Conservation (phyloP, 208 protist genomes). For the Leishmania gerbilli region DNA sequence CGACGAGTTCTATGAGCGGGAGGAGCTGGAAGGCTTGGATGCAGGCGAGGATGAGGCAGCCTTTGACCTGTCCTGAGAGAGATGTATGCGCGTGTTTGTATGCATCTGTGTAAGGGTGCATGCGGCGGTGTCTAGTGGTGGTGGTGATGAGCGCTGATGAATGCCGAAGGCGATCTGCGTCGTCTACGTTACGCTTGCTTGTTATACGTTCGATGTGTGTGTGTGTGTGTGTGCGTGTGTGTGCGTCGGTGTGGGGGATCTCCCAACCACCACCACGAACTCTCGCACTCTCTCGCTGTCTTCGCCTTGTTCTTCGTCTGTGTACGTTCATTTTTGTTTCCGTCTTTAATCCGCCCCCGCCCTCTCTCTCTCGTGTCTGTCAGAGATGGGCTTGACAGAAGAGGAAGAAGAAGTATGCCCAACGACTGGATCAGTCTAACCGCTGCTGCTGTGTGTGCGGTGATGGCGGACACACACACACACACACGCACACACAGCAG, state of each 20-base stretch:
- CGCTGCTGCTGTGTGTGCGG: too few relatives aligned
- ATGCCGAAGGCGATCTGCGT: neutral
- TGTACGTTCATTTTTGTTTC: neutral
- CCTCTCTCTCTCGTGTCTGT: neutral
- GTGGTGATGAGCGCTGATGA: neutral
- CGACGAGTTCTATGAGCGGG: slow-evolving; percentile 77
- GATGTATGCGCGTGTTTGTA: neutral
- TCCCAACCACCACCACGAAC: too few relatives aligned
- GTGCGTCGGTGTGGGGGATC: too few relatives aligned
- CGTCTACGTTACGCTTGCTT: neutral
- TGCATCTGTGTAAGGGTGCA: slow-evolving; percentile 7
- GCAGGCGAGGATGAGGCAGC: slow-evolving; percentile 47
- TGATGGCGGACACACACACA: too few relatives aligned
- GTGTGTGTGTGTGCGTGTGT: too few relatives aligned
- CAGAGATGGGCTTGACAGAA: neutral
- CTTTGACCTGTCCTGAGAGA: slow-evolving; percentile 69
- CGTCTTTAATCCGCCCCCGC: neutral
- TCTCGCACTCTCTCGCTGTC: too few relatives aligned
- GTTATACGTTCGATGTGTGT: neutral
- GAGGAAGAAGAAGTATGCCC: neutral
- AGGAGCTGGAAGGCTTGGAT: slow-evolving; percentile 33
- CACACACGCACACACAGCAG: too few relatives aligned
- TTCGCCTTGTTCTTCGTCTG: neutral
- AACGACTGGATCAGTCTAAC: too few relatives aligned
- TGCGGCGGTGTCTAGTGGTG: neutral